Conservation (phyloP, 2,329 filamentous ascomycete species). For the Daldinia sp. region DNA sequence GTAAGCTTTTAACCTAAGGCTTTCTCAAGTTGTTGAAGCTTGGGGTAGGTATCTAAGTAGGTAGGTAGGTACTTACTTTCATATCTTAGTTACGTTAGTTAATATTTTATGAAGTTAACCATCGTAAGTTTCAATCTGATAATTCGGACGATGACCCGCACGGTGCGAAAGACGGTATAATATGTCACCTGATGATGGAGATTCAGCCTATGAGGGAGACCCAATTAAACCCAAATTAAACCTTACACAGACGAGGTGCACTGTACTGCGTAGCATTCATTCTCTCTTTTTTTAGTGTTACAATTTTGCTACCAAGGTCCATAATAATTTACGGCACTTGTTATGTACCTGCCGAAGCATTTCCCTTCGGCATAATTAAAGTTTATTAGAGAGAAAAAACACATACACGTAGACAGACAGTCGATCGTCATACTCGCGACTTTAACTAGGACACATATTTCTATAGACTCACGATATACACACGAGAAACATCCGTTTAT, state of each 20-base stretch:
- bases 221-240: conserved; percentile 12
- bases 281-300: not conserved
- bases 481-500: not conserved
- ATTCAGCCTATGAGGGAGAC: conserved; percentile 19
- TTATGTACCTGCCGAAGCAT: not conserved
- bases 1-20: not conserved
- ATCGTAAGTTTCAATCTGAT: not conserved
- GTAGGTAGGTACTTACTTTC: too few relatives aligned
- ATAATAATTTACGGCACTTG: not conserved
- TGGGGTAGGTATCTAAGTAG: too few relatives aligned
- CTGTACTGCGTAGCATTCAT: not conserved
- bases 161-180: conserved; percentile 12
- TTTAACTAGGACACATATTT: not conserved
- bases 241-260: not conserved
- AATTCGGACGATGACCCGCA: not conserved
- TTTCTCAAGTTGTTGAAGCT: not conserved
- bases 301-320: conserved; percentile 3
- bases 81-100: too few relatives aligned
- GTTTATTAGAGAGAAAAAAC: too few relatives aligned
- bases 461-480: too few relatives aligned
- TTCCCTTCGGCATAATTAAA: not conserved
- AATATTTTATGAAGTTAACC: not conserved
- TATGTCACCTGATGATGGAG: not conserved
- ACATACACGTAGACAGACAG: not conserved
- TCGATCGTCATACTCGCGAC: too few relatives aligned